A percentile compares a stretch with the other conserved stretches of the same genome.
Evolutionary conservation across 768 basidiomycete genomes (phyloP).

Genomic region (Mycena epipterygia): DNA sequence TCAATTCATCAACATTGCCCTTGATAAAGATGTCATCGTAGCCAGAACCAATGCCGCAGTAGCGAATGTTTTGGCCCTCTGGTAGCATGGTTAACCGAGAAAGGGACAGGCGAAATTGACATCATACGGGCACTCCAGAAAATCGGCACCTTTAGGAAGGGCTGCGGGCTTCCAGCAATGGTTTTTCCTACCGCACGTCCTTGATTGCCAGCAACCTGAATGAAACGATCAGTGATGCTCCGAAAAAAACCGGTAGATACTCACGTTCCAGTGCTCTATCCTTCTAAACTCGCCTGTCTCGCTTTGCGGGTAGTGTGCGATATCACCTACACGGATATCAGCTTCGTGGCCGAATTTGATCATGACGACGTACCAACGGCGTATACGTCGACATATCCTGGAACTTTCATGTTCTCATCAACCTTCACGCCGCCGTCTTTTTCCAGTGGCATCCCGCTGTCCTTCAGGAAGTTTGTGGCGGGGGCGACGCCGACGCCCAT

Average conservation of each 20-base stretch:
- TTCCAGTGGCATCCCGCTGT: constrained; percentile 77
- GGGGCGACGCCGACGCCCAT: constrained; percentile 92
- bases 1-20: constrained; percentile 81
- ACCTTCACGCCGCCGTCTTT: constrained; percentile 84
- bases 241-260: constrained; percentile 35
- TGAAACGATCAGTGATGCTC: background rate
- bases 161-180: constrained; percentile 73
- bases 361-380: constrained; percentile 68
- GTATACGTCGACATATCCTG: constrained; percentile 65
- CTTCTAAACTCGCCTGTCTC: constrained; percentile 64
- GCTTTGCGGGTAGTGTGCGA: constrained; percentile 82
- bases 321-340: constrained; percentile 66
- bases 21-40: constrained; percentile 86
- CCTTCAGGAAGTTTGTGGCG: constrained; percentile 83
- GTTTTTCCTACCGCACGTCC: constrained; percentile 87
- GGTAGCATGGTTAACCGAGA: constrained; percentile 6
- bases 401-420: constrained; percentile 79
- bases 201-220: constrained; percentile 85
- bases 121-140: constrained; percentile 92
- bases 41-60: constrained; percentile 79
- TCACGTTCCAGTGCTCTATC: constrained; percentile 94
- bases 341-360: background rate
- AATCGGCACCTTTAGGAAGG: constrained; percentile 85
- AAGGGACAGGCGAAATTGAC: background rate
- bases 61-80: constrained; percentile 91